Evolutionary conservation across 129 eudicot genomes (phyloP), one percentile per base, ranked within the genome.

Genomic region (Flaveria brownii): DNA sequence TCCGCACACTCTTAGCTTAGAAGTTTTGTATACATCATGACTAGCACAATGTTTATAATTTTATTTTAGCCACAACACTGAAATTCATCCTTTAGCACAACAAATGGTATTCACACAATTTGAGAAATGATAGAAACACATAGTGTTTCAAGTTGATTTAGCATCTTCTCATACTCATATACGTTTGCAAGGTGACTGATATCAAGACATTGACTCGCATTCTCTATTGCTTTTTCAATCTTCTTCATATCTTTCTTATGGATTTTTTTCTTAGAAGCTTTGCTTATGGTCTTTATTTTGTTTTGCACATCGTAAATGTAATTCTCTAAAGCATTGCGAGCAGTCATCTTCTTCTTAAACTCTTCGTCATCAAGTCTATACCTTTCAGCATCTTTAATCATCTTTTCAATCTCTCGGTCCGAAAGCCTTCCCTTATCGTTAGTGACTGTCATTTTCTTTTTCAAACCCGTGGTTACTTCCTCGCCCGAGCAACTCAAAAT

Each of bases 361-460:
- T 69, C 57, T 69, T 69, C 18, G 2, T 69, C 73, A 6, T 69
- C 39, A 12, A 22, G 39, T 23, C 39, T 69, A 46, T 69, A 69
- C 4, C 5, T 69, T 69, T 69, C 56, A 0, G 73, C 79, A 22
- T 62, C 79, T 36, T 75, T 51, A n/a, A 61, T 16, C 71, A 75
- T 75, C 71, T 75, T 75, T 7, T 62, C 46, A 9, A 75, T 75
- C 26, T 75, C 72, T 46, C 63, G 20, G 5, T 62, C 49, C 2
- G 72, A 62, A 33, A 75, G 50, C 57, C 79, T 75, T 46, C 79
- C 71, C 46, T 62, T 47, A 18, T 62, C 61, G 6, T 62, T 62
- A 14, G 71, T 62, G 22, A 75, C 45, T 49, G 42, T 47, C 39
- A 75, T 62, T 12, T 25, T 63, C 26, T 62, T 75, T 67, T 63